phyloP scores from a whole-genome alignment of 768 basidiomycete genomes.

The Suillus cothurnatus region DNA sequence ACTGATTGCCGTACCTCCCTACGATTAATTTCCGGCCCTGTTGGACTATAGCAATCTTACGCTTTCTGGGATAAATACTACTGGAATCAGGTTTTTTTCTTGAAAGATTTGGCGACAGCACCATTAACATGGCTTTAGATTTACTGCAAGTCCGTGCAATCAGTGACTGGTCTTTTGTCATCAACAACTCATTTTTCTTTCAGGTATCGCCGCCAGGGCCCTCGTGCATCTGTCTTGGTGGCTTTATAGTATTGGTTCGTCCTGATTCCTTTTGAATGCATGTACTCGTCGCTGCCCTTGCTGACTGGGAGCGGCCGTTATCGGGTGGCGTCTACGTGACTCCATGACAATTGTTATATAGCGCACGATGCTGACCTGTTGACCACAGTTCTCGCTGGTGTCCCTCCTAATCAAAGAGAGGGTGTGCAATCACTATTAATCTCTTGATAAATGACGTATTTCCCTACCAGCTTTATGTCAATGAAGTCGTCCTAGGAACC shows the following conservation, averaged over 20 bases:
- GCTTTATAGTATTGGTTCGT: slow-evolving; percentile 50
- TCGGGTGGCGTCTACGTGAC: neutral
- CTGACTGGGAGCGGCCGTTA: neutral
- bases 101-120: neutral
- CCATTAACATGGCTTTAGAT: slow-evolving; percentile 20
- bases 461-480: slow-evolving; percentile 72
- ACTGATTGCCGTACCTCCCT: neutral
- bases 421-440: slow-evolving; percentile 39
- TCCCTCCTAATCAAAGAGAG: slow-evolving; percentile 83
- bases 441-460: neutral
- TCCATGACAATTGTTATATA: neutral
- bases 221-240: slow-evolving; percentile 66
- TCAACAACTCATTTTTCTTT: slow-evolving; percentile 23
- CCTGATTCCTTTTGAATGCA: neutral
- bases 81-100: neutral
- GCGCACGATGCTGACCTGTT: neutral
- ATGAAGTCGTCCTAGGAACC: slow-evolving; percentile 93
- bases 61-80: neutral
- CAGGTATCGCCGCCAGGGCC: slow-evolving; percentile 56
- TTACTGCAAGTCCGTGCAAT: slow-evolving; percentile 28
- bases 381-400: slow-evolving; percentile 74
- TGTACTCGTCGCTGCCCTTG: neutral
- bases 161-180: neutral
- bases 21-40: neutral
- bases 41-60: neutral